Base-by-base conservation (phyloP, 2,329 filamentous ascomycete genomes). In the Hypoxylon sp. region DNA sequence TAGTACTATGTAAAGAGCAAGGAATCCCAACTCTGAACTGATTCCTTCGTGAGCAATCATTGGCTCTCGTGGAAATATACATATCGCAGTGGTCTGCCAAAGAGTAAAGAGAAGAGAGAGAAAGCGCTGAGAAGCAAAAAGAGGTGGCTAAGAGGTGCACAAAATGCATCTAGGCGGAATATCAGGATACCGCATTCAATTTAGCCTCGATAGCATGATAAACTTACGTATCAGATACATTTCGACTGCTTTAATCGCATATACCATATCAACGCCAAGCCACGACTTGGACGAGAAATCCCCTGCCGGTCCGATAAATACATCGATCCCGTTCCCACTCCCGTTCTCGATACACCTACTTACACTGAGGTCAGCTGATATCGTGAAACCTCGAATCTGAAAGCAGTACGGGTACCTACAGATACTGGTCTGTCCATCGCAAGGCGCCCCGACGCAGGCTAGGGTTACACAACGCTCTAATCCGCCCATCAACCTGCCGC, bases 111-210 rank as follows among this genome's bases (percentile, higher is more conserved):
- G 31, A n/a, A 17, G n/a, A 8, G 31, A 35, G n/a, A 31, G 29
- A 31, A 3, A 15, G 11, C 29, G 4, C 13, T n/a, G 10, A 35
- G 31, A n/a, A 33, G 11, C 11, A 33, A 33, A n/a, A 35, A 27
- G 20, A 27, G 35, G 11, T 38, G 26, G 23, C 59, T 57, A 54
- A 35, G n/a, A n/a, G n/a, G n/a, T n/a, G n/a, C 40, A 50, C 55
- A 29, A 62, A 62, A 59, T 31, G 42, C 40, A 56, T 24, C 54
- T 64, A 64, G 51, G 59, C 62, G 62, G 62, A 53, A 43, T 42
- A 43, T 60, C 46, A 31, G 38, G 38, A 21, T 37, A 58, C 17
- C 29, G 46, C 42, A 49, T 62, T 47, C 18, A 38, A 33, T 51
- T 55, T 48, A 60, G 47, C 48, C 52, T 48, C 42, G 2, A 10